phyloP scores from a whole-genome alignment of 129 eudicot genomes.

The Flaveria robusta region DNA sequence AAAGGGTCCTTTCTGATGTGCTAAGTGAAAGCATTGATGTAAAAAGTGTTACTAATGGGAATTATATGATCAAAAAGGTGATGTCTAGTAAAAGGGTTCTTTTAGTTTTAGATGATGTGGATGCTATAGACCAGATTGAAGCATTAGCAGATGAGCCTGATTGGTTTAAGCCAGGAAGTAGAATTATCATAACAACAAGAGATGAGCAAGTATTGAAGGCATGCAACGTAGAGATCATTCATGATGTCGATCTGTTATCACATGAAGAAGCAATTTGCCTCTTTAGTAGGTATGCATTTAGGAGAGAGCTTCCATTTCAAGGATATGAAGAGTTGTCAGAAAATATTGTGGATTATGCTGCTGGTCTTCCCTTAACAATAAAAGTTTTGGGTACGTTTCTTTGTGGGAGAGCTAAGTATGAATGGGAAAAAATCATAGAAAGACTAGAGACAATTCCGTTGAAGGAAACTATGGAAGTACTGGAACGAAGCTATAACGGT shows the following conservation, averaged over 20 bases:
- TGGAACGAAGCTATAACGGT: slow-evolving; percentile 1
- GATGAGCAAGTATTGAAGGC: slow-evolving; percentile 4
- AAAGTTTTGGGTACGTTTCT: background rate
- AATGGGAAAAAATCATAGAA: background rate
- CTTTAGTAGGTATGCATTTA: slow-evolving; percentile 5
- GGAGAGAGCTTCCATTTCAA: background rate
- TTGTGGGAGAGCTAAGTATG: background rate
- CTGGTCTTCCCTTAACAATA: slow-evolving; percentile 15
- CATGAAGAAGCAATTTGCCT: slow-evolving; percentile 3
- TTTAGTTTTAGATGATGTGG: no score
- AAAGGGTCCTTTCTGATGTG: slow-evolving; percentile 3
- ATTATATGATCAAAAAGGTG: background rate
- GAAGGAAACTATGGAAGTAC: background rate
- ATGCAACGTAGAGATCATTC: background rate
- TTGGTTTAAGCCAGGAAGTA: slow-evolving; percentile 22
- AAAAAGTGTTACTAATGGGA: background rate
- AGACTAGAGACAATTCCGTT: background rate
- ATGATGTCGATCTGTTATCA: background rate
- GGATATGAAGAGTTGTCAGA: slow-evolving; percentile 4
- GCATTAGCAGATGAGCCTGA: slow-evolving; percentile 15
- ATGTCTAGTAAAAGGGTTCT: slow-evolving; percentile 8
- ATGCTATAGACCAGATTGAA: no score
- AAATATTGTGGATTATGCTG: slow-evolving; percentile 18
- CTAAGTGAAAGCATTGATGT: background rate
- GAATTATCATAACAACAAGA: slow-evolving; percentile 19